Evolutionary conservation across 2,329 filamentous ascomycete species (phyloP).

Genomic region (Leptoxyphium fumago): DNA sequence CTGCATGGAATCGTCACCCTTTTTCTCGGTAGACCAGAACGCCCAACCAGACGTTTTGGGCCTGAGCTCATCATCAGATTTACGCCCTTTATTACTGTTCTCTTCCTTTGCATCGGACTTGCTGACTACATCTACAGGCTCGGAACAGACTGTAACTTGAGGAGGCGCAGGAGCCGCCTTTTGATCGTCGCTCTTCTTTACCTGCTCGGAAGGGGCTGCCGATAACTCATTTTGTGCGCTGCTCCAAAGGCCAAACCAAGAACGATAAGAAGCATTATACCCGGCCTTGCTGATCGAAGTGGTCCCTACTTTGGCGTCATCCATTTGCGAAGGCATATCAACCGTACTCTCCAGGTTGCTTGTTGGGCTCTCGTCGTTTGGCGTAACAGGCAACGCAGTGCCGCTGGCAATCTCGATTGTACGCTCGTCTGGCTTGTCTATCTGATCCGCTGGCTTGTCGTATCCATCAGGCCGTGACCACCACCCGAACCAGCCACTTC

Average conservation of each 20-base stretch:
- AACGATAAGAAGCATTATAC: slow-evolving; percentile 11
- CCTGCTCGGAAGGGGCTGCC: slow-evolving; percentile 9
- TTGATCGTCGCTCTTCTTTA: slow-evolving; percentile 5
- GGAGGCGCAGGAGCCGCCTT: slow-evolving; percentile 4
- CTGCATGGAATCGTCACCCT: slow-evolving; percentile 37
- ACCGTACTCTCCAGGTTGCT: neutral
- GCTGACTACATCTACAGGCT: slow-evolving; percentile 1
- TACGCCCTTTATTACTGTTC: neutral
- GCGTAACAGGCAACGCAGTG: slow-evolving; percentile 26
- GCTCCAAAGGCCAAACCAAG: slow-evolving; percentile 38
- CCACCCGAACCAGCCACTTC: slow-evolving; percentile 31
- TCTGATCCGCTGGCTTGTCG: slow-evolving; percentile 22
- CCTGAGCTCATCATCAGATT: slow-evolving; percentile 9
- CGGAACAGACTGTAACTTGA: slow-evolving; percentile 5
- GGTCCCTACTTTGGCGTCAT: no score
- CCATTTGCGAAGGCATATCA: neutral
- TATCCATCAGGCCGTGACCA: slow-evolving; percentile 37
- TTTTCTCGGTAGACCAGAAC: slow-evolving; percentile 56
- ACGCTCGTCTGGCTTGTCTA: slow-evolving; percentile 11
- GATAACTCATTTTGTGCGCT: slow-evolving; percentile 28
- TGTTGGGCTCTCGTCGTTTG: slow-evolving; percentile 6
- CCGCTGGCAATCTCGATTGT: slow-evolving; percentile 23
- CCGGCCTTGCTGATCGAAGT: neutral
- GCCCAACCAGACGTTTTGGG: slow-evolving; percentile 54
- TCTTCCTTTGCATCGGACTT: neutral